phyloP scores from a whole-genome alignment of 23 red algal genomes.

The Cyanidiococcus yangmingshanensis region DNA sequence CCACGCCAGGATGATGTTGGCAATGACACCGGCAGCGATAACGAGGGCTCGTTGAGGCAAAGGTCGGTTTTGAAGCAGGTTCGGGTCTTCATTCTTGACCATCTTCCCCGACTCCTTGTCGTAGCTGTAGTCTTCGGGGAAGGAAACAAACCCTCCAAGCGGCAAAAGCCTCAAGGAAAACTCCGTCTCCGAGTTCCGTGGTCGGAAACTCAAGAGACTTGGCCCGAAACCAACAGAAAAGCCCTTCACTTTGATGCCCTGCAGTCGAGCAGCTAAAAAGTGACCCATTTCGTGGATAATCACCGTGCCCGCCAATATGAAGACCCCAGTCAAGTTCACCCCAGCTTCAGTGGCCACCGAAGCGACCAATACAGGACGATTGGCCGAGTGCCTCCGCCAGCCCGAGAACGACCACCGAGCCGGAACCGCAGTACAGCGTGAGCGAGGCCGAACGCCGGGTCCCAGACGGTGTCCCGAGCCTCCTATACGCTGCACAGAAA shows the following conservation, averaged over 20 bases:
- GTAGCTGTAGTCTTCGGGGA: conserved; percentile 49
- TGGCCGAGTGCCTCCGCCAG: too few species aligned
- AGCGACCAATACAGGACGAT: not conserved
- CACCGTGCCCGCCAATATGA: conserved; percentile 65
- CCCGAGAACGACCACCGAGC: too few species aligned
- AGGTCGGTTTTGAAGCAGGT: conserved; percentile 84
- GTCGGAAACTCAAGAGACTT: conserved; percentile 39
- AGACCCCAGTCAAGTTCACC: conserved; percentile 40
- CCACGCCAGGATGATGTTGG: conserved; percentile 78
- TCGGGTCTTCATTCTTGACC: conserved; percentile 34
- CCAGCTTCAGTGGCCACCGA: not conserved
- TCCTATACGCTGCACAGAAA: too few species aligned
- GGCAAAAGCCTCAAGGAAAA: conserved; percentile 77
- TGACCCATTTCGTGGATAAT: conserved; percentile 86
- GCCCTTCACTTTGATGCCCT: conserved; percentile 77
- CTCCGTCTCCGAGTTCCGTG: conserved; percentile 48
- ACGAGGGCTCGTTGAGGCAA: conserved; percentile 63
- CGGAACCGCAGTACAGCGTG: too few species aligned
- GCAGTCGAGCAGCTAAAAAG: conserved; percentile 62
- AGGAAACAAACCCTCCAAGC: conserved; percentile 83
- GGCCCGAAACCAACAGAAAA: conserved; percentile 98
- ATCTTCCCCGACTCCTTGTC: conserved; percentile 55
- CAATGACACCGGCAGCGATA: conserved; percentile 71
- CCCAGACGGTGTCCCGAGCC: too few species aligned
- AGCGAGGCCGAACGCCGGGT: too few species aligned